phyloP scores from a whole-genome alignment of 768 basidiomycete species.

The Gloeophyllum trabeum region DNA sequence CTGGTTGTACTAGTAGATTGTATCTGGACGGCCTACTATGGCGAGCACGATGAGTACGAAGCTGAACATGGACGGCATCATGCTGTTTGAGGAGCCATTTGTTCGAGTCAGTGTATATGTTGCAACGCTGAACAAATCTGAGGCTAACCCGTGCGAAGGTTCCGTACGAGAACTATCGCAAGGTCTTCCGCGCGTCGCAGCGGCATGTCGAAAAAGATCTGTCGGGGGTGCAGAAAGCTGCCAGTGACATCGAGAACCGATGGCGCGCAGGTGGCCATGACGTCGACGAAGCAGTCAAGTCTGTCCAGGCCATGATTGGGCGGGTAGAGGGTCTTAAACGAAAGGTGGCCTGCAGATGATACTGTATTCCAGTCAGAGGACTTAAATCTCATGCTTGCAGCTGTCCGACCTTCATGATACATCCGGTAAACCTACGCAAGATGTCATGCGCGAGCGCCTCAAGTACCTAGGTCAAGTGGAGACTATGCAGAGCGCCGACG shows the following conservation, averaged over 20 bases:
- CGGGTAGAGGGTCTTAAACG: slow-evolving; percentile 74
- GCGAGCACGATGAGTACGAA: slow-evolving; percentile 27
- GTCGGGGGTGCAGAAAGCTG: slow-evolving; percentile 39
- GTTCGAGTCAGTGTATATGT: slow-evolving; percentile 41
- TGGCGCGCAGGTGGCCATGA: slow-evolving; percentile 24
- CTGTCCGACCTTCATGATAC: slow-evolving; percentile 38
- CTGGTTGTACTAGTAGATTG: too few species aligned
- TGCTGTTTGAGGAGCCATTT: slow-evolving; percentile 83
- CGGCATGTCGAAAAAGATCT: slow-evolving; percentile 76
- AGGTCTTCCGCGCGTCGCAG: slow-evolving; percentile 76
- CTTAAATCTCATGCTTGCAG: slow-evolving; percentile 14
- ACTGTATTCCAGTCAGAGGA: background rate
- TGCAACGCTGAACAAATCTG: too few species aligned
- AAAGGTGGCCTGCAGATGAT: slow-evolving; percentile 44
- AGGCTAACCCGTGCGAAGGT: too few species aligned
- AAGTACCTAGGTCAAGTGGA: slow-evolving; percentile 62
- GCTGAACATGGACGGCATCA: slow-evolving; percentile 58
- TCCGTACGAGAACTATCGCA: slow-evolving; percentile 83
- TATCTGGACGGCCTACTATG: too few species aligned
- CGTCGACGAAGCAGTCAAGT: slow-evolving; percentile 41
- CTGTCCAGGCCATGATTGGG: slow-evolving; percentile 67
- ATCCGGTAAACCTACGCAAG: slow-evolving; percentile 44
- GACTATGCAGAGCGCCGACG: slow-evolving; percentile 34
- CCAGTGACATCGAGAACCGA: slow-evolving; percentile 48
- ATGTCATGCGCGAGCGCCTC: slow-evolving; percentile 64